Percentiles rank a stretch among this genome's conserved stretches.
phyloP scores from a whole-genome alignment of 2,329 filamentous ascomycete species.

The Venturiaceae sp. region DNA sequence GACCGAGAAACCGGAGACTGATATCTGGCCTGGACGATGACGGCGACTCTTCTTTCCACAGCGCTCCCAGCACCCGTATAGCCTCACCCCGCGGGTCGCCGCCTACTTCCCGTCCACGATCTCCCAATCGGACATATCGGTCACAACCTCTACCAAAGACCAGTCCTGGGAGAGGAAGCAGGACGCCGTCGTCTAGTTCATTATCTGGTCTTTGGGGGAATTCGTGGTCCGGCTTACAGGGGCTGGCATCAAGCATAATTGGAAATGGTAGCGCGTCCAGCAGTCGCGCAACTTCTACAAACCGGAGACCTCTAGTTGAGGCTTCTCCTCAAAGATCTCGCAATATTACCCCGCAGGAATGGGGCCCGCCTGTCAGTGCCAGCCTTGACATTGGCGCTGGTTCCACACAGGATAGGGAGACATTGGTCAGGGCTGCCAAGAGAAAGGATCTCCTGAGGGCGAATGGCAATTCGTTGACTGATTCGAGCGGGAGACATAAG shows the following conservation, averaged over 20 bases:
- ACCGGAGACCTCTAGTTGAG: slow-evolving; percentile 20
- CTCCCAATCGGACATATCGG: slow-evolving; percentile 18
- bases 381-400: slow-evolving; percentile 29
- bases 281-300: slow-evolving; percentile 16
- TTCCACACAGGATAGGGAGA: slow-evolving; percentile 34
- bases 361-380: slow-evolving; percentile 31
- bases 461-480: slow-evolving; percentile 27
- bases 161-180: slow-evolving; percentile 8
- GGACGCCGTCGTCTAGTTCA: slow-evolving; percentile 16
- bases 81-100: slow-evolving; percentile 27
- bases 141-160: not conserved
- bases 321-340: slow-evolving; percentile 21
- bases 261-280: slow-evolving; percentile 19
- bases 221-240: slow-evolving; percentile 39
- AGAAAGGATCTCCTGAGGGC: slow-evolving; percentile 37
- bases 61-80: slow-evolving; percentile 19
- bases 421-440: slow-evolving; percentile 38
- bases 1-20: slow-evolving; percentile 35
- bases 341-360: slow-evolving; percentile 33
- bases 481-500: slow-evolving; percentile 44
- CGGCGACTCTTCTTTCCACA: slow-evolving; percentile 23
- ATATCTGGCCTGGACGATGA: slow-evolving; percentile 38
- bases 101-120: slow-evolving; percentile 27
- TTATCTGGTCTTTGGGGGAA: slow-evolving; percentile 33
- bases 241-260: slow-evolving; percentile 38